These are phyloP conservation scores for Saturnispora besseyi DNA, from an alignment of 805 yeast genomes.

Conservation along the genomic window DNA sequence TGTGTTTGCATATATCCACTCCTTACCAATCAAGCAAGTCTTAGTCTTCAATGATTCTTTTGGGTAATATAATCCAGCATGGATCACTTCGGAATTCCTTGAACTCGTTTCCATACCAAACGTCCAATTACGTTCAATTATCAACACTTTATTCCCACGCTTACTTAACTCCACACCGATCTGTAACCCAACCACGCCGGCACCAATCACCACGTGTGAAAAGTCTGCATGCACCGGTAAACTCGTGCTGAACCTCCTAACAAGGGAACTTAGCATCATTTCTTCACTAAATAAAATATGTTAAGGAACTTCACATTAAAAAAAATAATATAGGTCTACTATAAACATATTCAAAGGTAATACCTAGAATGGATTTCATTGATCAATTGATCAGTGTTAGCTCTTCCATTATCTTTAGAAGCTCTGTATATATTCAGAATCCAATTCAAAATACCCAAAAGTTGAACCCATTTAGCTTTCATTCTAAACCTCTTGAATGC, in stretches of 20 bases:
- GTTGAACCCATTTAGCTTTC: slow-evolving; percentile 31
- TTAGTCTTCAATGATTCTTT: slow-evolving; percentile 53
- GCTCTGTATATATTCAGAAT: background rate
- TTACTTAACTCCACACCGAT: background rate
- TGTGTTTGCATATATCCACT: slow-evolving; percentile 46
- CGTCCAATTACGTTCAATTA: slow-evolving; percentile 59
- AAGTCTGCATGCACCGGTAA: slow-evolving; percentile 9
- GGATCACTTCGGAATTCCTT: slow-evolving; percentile 89
- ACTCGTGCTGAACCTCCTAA: background rate
- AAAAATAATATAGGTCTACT: background rate
- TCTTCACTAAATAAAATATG: background rate
- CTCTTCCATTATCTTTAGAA: background rate
- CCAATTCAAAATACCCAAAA: slow-evolving; percentile 1
- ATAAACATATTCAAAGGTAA: background rate
- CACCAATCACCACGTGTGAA: slow-evolving; percentile 17
- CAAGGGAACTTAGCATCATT: background rate
- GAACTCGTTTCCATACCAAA: slow-evolving; percentile 78
- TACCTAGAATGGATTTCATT: background rate
- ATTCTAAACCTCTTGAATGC: slow-evolving; percentile 12
- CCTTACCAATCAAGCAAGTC: slow-evolving; percentile 69
- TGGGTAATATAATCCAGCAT: slow-evolving; percentile 84
- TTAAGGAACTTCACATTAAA: background rate
- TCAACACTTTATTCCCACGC: slow-evolving; percentile 37
- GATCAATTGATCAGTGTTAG: background rate
- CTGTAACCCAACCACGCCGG: slow-evolving; percentile 10